phyloP scores from a whole-genome alignment of 2,329 filamentous ascomycete genomes.

The Aspergillus sp. region DNA sequence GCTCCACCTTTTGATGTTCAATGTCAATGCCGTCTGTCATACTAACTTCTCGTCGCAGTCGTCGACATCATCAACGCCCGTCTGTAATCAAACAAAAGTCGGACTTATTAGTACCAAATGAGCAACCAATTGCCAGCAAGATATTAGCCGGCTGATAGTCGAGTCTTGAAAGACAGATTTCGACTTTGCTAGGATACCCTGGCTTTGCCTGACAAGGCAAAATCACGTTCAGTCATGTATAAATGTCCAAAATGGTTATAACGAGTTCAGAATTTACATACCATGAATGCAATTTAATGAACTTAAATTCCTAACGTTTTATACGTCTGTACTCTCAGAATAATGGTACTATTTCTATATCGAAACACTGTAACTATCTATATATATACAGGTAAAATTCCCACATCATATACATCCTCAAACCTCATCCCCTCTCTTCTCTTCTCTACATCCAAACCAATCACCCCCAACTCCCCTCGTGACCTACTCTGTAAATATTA shows the following conservation, averaged over 20 bases:
- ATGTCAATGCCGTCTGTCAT: constrained; percentile 14
- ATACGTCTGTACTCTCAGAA: not conserved
- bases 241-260: constrained; percentile 3
- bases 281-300: not conserved
- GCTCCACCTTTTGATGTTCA: not conserved
- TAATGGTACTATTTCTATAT: not conserved
- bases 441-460: too few relatives aligned
- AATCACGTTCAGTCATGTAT: not conserved
- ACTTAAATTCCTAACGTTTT: not conserved
- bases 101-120: not conserved
- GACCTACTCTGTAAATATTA: not conserved
- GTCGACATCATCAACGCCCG: constrained; percentile 70
- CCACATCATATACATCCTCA: not conserved
- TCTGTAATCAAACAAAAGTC: constrained; percentile 33
- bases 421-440: too few relatives aligned
- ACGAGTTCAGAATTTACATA: not conserved
- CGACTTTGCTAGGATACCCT: constrained; percentile 9
- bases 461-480: too few relatives aligned
- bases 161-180: not conserved
- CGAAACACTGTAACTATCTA: not conserved
- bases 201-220: not conserved
- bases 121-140: not conserved
- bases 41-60: constrained; percentile 40
- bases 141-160: not conserved
- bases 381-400: not conserved